Evolutionary conservation across 2,329 filamentous ascomycete genomes (phyloP).

Genomic region (Sclerotinia glacialis): DNA sequence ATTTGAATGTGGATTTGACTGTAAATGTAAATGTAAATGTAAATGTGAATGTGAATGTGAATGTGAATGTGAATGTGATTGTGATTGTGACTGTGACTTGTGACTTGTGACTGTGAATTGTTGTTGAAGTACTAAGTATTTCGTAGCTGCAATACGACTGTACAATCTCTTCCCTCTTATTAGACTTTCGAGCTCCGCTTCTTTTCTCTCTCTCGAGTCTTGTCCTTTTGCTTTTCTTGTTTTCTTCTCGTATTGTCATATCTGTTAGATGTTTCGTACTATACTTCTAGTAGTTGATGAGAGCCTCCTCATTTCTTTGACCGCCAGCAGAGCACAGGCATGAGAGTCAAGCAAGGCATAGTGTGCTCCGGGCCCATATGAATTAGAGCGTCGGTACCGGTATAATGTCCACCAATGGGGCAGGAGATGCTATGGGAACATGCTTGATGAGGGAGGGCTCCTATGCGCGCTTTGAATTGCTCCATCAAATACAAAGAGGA

Average conservation of each 20-base stretch:
- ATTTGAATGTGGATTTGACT: not conserved
- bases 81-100: not conserved
- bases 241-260: conserved; percentile 19
- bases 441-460: conserved; percentile 11
- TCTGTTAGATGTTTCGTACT: conserved; percentile 18
- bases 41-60: not conserved
- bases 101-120: not conserved
- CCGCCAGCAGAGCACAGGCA: conserved; percentile 22
- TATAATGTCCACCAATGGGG: conserved; percentile 18
- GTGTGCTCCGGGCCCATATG: conserved; percentile 17
- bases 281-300: conserved; percentile 18
- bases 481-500: conserved; percentile 13
- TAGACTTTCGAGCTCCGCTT: conserved; percentile 12
- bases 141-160: not conserved
- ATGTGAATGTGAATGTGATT: not conserved
- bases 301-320: conserved; percentile 21
- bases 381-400: conserved; percentile 10
- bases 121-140: not conserved
- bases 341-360: conserved; percentile 19
- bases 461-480: conserved; percentile 13
- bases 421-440: conserved; percentile 8
- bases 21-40: not conserved
- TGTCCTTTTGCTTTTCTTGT: too few relatives aligned
- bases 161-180: not conserved
- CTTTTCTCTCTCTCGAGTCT: not conserved